Base-by-base conservation (phyloP, 2,329 filamentous ascomycete species). In the Pezicula neosporulosa region DNA sequence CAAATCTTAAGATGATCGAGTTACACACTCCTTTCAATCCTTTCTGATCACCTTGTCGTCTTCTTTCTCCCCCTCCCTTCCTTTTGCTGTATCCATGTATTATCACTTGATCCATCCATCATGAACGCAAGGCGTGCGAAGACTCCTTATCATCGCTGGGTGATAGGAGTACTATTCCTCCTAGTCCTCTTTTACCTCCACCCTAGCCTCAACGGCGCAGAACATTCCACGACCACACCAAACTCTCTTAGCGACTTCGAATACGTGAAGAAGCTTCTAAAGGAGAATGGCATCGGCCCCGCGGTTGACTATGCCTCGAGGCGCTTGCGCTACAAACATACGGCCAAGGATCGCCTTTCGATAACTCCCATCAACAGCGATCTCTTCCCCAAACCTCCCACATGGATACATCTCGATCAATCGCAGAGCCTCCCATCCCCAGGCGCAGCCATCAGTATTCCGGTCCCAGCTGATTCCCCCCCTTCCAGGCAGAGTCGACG, bases 401-500 rank as follows among this genome's bases (percentile, higher is more conserved):
- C 7, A 8, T 24, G 27, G 13, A 27, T 48, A 15, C 27, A 48
- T 21, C 15, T 48, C 13, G 47, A 48, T 8, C 9, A 39, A n/a
- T 36, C 24, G 21, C 27, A 36, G n/a, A 42, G 6, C n/a, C 21
- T 41, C 16, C 47, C 21, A 2, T 19, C 27, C 13, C 6, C 37
- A 2, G 16, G 15, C 3, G 28, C 47, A 18, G 76, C 78, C 0
- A 67, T 81, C 9, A 66, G 75, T 24, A 68, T 80, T 8, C 68
- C 72, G 1, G 77, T 81, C 6, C 28, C 28, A 12, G 64, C 76
- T 9, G 67, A 70, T 46, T 81, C 80, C 0, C 72, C 73, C 73
- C 3, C 73, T 72, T 48, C 79, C 79, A 5, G 66, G 71, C 12
- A 73, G 74, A 3, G 77, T 76, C 54, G 78, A 83, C 56, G 72